A percentile compares a stretch with the other conserved stretches of the same genome.
Conservation (phyloP, 1,139 yeast genomes). For the Yamadazyma aaseri region DNA sequence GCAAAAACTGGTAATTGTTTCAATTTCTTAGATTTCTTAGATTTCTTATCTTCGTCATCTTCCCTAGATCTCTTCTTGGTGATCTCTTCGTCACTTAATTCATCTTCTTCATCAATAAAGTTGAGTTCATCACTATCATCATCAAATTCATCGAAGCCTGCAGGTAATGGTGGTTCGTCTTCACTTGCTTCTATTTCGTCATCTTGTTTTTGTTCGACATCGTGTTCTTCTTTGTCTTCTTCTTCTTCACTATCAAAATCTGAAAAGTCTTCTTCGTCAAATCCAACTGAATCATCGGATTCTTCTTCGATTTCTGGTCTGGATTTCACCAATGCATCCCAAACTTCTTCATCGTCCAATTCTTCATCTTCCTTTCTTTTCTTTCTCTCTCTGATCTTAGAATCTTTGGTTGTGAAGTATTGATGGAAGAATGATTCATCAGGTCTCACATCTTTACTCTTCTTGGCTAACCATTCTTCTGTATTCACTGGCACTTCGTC, state of each 20-base stretch:
- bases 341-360: slow-evolving; percentile 70
- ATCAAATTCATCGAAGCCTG: slow-evolving; percentile 13
- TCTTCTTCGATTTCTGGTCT: slow-evolving; percentile 74
- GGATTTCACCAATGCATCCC: slow-evolving; percentile 86
- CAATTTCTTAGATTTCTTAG: slow-evolving; percentile 60
- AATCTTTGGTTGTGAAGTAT: slow-evolving; percentile 69
- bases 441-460: slow-evolving; percentile 67
- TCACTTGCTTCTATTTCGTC: slow-evolving; percentile 20
- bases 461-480: slow-evolving; percentile 75
- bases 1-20: slow-evolving; percentile 83
- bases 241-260: slow-evolving; percentile 32
- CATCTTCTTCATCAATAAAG: slow-evolving; percentile 21
- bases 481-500: slow-evolving; percentile 70
- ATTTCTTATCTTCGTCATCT: slow-evolving; percentile 16
- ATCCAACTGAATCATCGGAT: slow-evolving; percentile 46
- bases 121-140: slow-evolving; percentile 20
- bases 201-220: too few species aligned
- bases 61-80: slow-evolving; percentile 22
- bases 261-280: slow-evolving; percentile 45
- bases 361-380: slow-evolving; percentile 32
- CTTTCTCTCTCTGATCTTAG: slow-evolving; percentile 39
- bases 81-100: slow-evolving; percentile 14
- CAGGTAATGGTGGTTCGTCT: slow-evolving; percentile 15
- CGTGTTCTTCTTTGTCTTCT: slow-evolving; percentile 27
- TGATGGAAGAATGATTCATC: slow-evolving; percentile 90